Evolutionary conservation across 2,329 filamentous ascomycete genomes (phyloP), one percentile per base, ranked within the genome.

Genomic region (Aureobasidium sp.): DNA sequence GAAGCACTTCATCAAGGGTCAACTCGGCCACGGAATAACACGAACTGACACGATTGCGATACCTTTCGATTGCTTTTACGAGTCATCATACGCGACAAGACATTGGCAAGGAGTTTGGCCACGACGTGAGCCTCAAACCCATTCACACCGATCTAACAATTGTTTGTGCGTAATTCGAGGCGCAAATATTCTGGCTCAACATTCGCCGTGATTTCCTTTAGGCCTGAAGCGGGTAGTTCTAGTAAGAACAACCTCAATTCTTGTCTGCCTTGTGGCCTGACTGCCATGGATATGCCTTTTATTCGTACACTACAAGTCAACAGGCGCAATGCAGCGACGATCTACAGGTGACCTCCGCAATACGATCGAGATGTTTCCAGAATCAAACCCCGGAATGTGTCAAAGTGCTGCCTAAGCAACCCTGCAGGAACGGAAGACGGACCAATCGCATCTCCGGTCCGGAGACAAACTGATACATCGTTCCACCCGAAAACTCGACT

Each of bases 331-430:
- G 38, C 38, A 42, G 21, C 17, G 38, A 21, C 19, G 38, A 42
- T 42, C 19, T 37, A 37, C 33, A 37, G 33, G 13, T 35, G 33
- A 37, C 35, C 35, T 10, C 19, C 25, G 27, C 19, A 17, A 25
- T 3, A 47, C n/a, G 27, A 33, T 23, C 25, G 15, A n/a, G 15
- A n/a, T 11, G 11, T 33, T 21, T 55, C 35, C 35, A 42, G 37
- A 42, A 54, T 19, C 8, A 29, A 23, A 29, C 42, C 42, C 54
- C 27, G 40, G 54, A 57, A 57, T 47, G 54, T 57, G 50, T 54
- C 37, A 42, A 42, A 38, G 21, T 57, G 54, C 42, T 57, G 54
- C 54, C 42, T 57, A 19, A 57, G 54, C 31, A 57, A 57, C 54
- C 42, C 42, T 29, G 42, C 40, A 57, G 54, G 54, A 38, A 45